phyloP scores from a whole-genome alignment of 129 eudicot species.

The Pittosporum tobira region DNA sequence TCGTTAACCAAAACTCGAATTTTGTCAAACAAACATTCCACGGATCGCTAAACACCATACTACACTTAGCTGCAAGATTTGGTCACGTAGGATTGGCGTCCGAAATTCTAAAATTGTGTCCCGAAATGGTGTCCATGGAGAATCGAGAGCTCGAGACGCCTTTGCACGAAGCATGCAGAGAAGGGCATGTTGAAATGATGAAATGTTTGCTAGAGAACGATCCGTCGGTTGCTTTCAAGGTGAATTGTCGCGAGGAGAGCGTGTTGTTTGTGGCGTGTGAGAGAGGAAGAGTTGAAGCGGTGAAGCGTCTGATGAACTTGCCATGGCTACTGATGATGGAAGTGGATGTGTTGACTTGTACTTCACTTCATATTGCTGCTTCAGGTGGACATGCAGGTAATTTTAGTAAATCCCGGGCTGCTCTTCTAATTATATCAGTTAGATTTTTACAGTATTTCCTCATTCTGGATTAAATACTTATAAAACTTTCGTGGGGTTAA shows the following conservation, averaged over 20 bases:
- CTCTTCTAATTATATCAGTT: not conserved
- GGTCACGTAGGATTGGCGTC: slow-evolving; percentile 32
- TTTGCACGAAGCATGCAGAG: slow-evolving; percentile 46
- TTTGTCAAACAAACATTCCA: slow-evolving; percentile 17
- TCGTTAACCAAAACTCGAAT: slow-evolving; percentile 19
- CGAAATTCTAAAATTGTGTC: slow-evolving; percentile 28
- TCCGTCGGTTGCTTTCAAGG: slow-evolving; percentile 25
- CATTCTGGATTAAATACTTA: not conserved
- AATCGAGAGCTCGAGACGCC: slow-evolving; percentile 42
- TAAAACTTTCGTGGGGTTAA: too few relatives aligned
- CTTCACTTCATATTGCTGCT: slow-evolving; percentile 58
- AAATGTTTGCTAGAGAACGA: slow-evolving; percentile 22
- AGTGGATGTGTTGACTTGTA: slow-evolving; percentile 22
- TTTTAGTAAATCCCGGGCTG: not conserved
- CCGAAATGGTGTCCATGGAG: slow-evolving; percentile 33
- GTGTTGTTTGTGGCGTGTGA: slow-evolving; percentile 44
- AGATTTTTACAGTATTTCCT: not conserved
- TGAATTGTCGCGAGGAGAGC: slow-evolving; percentile 36
- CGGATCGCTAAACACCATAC: slow-evolving; percentile 27
- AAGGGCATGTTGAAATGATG: slow-evolving; percentile 34
- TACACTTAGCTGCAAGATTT: slow-evolving; percentile 50
- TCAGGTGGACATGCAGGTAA: slow-evolving; percentile 46
- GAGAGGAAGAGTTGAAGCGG: slow-evolving; percentile 41
- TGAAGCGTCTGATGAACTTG: slow-evolving; percentile 27
- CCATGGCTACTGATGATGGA: slow-evolving; percentile 37